Conservation (phyloP, 352 stramenopile genomes). For the Saprolegnia parasitica region DNA sequence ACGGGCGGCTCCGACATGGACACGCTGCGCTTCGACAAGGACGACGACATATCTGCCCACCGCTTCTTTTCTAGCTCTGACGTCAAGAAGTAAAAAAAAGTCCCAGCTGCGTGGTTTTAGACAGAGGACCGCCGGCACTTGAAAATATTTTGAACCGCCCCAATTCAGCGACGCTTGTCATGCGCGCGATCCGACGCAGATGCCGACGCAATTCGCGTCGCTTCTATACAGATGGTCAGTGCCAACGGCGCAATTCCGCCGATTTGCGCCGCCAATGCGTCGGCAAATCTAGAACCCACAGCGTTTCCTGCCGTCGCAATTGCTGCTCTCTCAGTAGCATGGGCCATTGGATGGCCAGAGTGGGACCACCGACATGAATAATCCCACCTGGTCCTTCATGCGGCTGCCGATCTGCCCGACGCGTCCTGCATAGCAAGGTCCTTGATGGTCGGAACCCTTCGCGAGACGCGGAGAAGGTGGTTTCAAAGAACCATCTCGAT, state of each 20-base stretch:
- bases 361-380: too few species aligned
- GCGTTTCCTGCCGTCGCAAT: too few species aligned
- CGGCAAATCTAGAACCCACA: not conserved
- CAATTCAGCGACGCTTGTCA: too few species aligned
- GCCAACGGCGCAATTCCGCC: too few species aligned
- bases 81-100: constrained; percentile 15
- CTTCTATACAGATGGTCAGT: not conserved
- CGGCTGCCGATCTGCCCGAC: not conserved
- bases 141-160: too few species aligned
- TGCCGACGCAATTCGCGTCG: not conserved
- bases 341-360: too few species aligned
- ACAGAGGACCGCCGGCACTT: not conserved
- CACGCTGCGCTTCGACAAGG: constrained; percentile 1
- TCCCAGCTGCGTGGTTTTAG: constrained; percentile 1
- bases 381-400: not conserved
- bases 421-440: too few species aligned
- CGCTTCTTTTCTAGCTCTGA: constrained; percentile 24
- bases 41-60: not conserved
- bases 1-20: constrained; percentile 14
- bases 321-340: too few species aligned
- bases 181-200: too few species aligned
- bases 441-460: too few species aligned
- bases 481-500: too few species aligned
- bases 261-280: not conserved
- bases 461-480: too few species aligned